Percentiles rank a stretch among this genome's conserved stretches.
These are phyloP conservation scores for Geranomyces michiganensis DNA, from an alignment of 192 early-diverging fungal genomes.

Conservation along the genomic window DNA sequence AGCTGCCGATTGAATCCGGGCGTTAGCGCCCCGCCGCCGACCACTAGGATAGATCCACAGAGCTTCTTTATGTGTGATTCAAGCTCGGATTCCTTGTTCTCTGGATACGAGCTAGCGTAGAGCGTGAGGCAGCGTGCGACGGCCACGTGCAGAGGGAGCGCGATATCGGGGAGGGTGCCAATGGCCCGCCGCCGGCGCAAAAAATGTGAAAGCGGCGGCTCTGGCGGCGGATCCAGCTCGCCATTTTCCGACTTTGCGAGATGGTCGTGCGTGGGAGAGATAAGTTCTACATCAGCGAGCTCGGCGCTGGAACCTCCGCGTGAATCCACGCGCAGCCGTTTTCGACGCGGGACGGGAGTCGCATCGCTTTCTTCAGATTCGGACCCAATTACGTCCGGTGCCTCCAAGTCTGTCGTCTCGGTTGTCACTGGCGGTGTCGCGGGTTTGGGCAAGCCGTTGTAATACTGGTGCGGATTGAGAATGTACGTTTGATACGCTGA, in stretches of 20 bases:
- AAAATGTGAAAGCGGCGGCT: slow-evolving; percentile 19
- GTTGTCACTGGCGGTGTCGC: no score
- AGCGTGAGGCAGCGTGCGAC: slow-evolving; percentile 25
- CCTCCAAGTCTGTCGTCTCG: not conserved
- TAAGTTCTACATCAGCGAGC: not conserved
- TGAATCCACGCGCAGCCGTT: not conserved
- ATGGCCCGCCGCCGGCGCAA: slow-evolving; percentile 14
- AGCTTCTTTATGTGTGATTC: slow-evolving; percentile 74
- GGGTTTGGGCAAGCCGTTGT: not conserved
- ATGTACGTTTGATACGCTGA: slow-evolving; percentile 19
- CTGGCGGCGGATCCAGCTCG: slow-evolving; percentile 4
- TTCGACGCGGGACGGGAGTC: not conserved
- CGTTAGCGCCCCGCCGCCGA: slow-evolving; percentile 80
- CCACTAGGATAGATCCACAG: slow-evolving; percentile 78
- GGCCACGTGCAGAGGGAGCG: slow-evolving; percentile 33
- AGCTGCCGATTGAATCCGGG: slow-evolving; percentile 67
- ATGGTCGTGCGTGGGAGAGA: not conserved
- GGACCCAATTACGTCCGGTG: not conserved
- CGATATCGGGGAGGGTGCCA: slow-evolving; percentile 11
- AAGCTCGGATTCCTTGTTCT: slow-evolving; percentile 43
- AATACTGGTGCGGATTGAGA: not conserved
- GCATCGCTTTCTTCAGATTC: not conserved
- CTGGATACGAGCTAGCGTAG: slow-evolving; percentile 9
- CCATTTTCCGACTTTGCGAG: not conserved
- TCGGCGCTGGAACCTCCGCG: not conserved